phyloP scores from a whole-genome alignment of 257 asterid genomes.

The Datura wrightii region DNA sequence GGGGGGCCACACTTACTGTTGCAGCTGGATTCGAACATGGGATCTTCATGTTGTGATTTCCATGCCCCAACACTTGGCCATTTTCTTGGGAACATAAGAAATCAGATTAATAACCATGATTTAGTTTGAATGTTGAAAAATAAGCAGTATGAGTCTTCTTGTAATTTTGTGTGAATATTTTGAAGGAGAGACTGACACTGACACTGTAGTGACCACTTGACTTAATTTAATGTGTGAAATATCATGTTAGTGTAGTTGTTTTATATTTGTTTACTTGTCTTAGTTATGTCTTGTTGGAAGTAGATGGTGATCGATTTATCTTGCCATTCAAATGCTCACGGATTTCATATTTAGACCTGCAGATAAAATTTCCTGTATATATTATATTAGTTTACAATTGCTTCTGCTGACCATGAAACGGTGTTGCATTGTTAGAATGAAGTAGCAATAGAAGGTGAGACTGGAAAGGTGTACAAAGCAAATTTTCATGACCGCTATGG shows the following conservation, averaged over 20 bases:
- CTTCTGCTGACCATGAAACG: slow-evolving; percentile 28
- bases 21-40: neutral
- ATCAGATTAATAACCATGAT: neutral
- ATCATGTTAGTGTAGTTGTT: neutral
- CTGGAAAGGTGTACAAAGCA: slow-evolving; percentile 89
- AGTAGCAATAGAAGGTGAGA: slow-evolving; percentile 86
- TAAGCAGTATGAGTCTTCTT: neutral
- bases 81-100: neutral
- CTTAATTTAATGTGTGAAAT: neutral
- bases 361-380: neutral
- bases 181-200: neutral
- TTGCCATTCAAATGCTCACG: neutral
- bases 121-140: neutral
- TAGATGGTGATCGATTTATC: neutral
- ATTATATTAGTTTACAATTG: neutral
- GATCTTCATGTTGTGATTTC: neutral
- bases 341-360: neutral
- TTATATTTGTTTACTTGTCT: neutral
- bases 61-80: neutral
- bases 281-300: neutral
- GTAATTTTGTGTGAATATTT: neutral
- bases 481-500: slow-evolving; percentile 88
- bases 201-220: neutral
- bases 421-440: slow-evolving; percentile 57
- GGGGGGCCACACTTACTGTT: neutral